A percentile compares a stretch with the other conserved stretches of the same genome.
phyloP scores from a whole-genome alignment of 2,329 filamentous ascomycete genomes.

The Diplocarpon mali region DNA sequence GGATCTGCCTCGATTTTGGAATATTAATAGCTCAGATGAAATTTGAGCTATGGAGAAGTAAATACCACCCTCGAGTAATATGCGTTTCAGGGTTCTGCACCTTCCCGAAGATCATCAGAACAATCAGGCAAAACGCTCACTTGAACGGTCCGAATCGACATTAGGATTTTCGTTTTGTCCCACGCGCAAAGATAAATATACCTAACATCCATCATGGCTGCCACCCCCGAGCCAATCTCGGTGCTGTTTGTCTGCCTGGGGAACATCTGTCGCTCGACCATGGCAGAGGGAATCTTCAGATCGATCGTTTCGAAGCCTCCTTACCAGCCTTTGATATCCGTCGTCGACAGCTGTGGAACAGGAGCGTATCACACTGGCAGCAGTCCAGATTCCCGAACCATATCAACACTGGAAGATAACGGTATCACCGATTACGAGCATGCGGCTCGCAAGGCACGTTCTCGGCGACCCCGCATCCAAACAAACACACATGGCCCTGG shows the following conservation, averaged over 20 bases:
- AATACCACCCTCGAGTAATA: too few relatives aligned
- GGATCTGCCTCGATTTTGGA: too few relatives aligned
- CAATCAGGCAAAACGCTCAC: too few relatives aligned
- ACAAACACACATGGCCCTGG: too few relatives aligned
- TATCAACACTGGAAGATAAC: constrained; percentile 63
- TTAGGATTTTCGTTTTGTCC: too few relatives aligned
- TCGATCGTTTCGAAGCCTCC: constrained; percentile 51
- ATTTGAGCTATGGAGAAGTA: too few relatives aligned
- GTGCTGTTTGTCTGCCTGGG: constrained; percentile 94
- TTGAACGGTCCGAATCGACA: too few relatives aligned
- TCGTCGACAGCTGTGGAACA: constrained; percentile 84
- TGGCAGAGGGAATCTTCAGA: constrained; percentile 91
- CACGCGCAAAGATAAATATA: too few relatives aligned
- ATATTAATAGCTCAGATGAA: too few relatives aligned
- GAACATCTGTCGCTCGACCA: constrained; percentile 89
- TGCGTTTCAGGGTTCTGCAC: too few relatives aligned
- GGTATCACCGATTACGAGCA: constrained; percentile 71
- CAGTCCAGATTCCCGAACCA: constrained; percentile 70
- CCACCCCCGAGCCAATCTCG: constrained; percentile 37
- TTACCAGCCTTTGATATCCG: constrained; percentile 47
- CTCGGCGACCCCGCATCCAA: too few relatives aligned
- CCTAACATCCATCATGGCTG: constrained; percentile 16
- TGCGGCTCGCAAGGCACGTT: constrained; percentile 58
- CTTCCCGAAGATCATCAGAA: too few relatives aligned
- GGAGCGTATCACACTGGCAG: constrained; percentile 73